These are phyloP conservation scores for Salix suchowensis DNA, from an alignment of 345 rosid species.

Conservation along the genomic window DNA sequence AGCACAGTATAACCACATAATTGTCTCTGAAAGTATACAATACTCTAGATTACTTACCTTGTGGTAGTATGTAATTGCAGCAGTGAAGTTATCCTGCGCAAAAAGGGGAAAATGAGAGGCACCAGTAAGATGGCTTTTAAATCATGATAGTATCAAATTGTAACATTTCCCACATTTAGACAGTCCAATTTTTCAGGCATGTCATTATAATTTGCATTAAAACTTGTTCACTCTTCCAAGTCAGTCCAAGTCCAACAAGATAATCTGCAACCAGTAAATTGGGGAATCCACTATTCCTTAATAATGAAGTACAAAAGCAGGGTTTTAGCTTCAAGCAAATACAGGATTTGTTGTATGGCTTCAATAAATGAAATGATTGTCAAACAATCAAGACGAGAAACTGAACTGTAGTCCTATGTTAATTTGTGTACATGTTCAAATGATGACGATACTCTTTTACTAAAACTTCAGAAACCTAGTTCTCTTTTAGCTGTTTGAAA, in stretches of 20 bases:
- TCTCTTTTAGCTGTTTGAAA: neutral
- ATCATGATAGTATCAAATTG: neutral
- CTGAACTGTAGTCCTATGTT: neutral
- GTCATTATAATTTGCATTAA: neutral
- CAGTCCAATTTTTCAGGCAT: neutral
- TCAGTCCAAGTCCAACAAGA: neutral
- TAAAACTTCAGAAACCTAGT: neutral
- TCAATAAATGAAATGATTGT: neutral
- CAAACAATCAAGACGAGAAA: neutral
- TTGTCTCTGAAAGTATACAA: neutral
- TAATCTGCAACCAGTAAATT: neutral
- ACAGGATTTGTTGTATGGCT: neutral
- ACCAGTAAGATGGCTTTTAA: neutral
- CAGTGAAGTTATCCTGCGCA: conserved; percentile 77
- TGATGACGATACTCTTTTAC: neutral
- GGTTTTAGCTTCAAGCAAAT: neutral
- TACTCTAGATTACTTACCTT: conserved; percentile 41
- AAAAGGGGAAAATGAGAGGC: neutral
- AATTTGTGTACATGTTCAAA: neutral
- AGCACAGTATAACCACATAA: neutral
- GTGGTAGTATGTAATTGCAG: conserved; percentile 81
- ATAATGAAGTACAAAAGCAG: neutral
- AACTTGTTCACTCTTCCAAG: neutral
- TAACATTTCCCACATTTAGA: neutral
- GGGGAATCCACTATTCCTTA: neutral